Evolutionary conservation across 2,329 filamentous ascomycete species (phyloP), one percentile per base, ranked within the genome.

Genomic region (Diplodia corticola): DNA sequence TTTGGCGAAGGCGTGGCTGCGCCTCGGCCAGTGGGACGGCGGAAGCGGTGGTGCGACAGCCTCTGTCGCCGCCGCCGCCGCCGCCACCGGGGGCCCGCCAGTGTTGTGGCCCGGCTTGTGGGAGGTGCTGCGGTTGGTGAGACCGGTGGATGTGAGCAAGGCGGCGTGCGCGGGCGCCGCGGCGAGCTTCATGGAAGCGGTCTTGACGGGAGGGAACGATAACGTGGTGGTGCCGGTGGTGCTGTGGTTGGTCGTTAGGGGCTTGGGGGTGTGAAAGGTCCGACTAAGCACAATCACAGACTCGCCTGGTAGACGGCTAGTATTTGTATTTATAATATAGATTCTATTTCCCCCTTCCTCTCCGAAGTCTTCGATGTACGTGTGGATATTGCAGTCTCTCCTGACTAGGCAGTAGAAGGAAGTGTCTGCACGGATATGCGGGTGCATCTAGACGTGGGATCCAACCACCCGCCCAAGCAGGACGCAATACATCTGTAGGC

Each of bases 171-270:
- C 93, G 70, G 93, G 91, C 6, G 84, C 85, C 49, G 86, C 93
- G 67, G 92, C 93, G 30, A 97, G 93, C 78, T 83, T 97, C 71
- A 96, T 95, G 63, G 95, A 99, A 81, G 93, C 95, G 28, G 94
- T 97, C 54, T 81, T 99, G 69, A 98, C 95, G 15, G 95, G 95
- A 2, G 95, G 94, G 33, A 99, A 99, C 78, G 95, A 99, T 83
- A 99, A 99, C 82, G 95, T 99, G 20, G 89, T 98, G 69, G 94
- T 98, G 69, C 95, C 95, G 4, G 88, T 99, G 66, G 88, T 96
- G 60, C 80, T 99, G 68, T 99, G 95, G 95, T 86, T 93, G 67
- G 88, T 96, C 73, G 93, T 97, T 46, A 91, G 94, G 78, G 92
- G 91, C 22, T 78, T 94, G 68, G 85, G 85, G 65, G 74, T 89